Conservation (phyloP, 1,284 basidiomycete species). For the Apiotrichum akiyoshidainum region DNA sequence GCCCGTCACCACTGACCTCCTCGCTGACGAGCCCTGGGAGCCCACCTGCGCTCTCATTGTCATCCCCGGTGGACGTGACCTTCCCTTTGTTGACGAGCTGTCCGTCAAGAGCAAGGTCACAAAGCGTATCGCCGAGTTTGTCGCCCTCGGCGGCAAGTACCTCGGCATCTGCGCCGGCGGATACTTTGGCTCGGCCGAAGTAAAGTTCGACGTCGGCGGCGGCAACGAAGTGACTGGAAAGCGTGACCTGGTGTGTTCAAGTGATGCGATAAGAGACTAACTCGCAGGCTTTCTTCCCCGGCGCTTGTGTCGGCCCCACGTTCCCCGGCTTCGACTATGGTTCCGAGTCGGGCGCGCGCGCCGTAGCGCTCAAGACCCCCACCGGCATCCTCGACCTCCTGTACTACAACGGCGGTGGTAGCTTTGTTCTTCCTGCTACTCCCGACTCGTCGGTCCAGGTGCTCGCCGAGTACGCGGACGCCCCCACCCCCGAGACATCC, state of each 20-base stretch:
- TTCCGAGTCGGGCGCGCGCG: slow-evolving; percentile 52
- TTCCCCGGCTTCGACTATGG: slow-evolving; percentile 59
- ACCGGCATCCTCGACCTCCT: slow-evolving; percentile 42
- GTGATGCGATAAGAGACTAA: background rate
- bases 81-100: slow-evolving; percentile 56
- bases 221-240: slow-evolving; percentile 54
- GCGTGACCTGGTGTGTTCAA: slow-evolving; percentile 52
- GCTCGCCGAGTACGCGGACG: slow-evolving; percentile 50
- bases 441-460: slow-evolving; percentile 40
- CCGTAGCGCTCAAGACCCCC: slow-evolving; percentile 44
- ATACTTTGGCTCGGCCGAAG: slow-evolving; percentile 55
- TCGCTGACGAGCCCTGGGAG: slow-evolving; percentile 72
- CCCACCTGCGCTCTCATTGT: slow-evolving; percentile 71
- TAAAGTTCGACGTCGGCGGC: slow-evolving; percentile 56
- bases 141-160: slow-evolving; percentile 66
- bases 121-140: slow-evolving; percentile 60
- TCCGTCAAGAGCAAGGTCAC: slow-evolving; percentile 48
- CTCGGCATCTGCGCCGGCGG: slow-evolving; percentile 65
- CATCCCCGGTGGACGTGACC: slow-evolving; percentile 62
- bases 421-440: slow-evolving; percentile 51
- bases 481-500: slow-evolving; percentile 22
- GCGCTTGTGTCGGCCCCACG: slow-evolving; percentile 57
- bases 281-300: slow-evolving; percentile 58
- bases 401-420: slow-evolving; percentile 60
- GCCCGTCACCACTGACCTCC: slow-evolving; percentile 58